phyloP scores from a whole-genome alignment of 768 basidiomycete genomes.

The Pulveroboletus sp. region DNA sequence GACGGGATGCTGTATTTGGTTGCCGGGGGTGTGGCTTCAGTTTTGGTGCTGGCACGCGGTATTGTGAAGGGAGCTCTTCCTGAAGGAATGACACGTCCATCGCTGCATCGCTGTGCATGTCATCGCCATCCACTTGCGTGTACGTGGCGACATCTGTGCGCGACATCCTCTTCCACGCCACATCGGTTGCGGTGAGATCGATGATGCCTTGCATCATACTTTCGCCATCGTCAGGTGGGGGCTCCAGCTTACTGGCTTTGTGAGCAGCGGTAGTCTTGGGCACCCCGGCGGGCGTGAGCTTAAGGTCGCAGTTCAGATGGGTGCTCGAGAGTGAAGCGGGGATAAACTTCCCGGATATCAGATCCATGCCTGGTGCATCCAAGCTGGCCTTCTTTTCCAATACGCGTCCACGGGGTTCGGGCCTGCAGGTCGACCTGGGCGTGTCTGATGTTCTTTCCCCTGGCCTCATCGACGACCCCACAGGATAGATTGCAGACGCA shows the following conservation, averaged over 20 bases:
- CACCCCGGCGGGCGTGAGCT: background rate
- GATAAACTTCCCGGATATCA: constrained; percentile 8
- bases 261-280: background rate
- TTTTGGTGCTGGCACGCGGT: background rate
- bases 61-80: background rate
- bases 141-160: constrained; percentile 2
- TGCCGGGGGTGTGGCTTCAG: constrained; percentile 1
- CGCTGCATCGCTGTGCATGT: constrained; percentile 2
- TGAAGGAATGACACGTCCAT: background rate
- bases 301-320: constrained; percentile 9
- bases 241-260: background rate
- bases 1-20: background rate
- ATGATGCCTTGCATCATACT: constrained; percentile 14
- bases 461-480: background rate
- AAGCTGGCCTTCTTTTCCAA: constrained; percentile 7
- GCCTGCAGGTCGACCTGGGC: background rate
- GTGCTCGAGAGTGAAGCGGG: constrained; percentile 8
- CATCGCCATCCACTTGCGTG: constrained; percentile 17
- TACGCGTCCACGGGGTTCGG: background rate
- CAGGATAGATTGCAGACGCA: constrained; percentile 7
- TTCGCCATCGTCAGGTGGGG: constrained; percentile 2
- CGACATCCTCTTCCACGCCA: constrained; percentile 10
- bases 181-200: constrained; percentile 21
- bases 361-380: background rate
- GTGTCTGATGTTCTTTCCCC: background rate